Conservation (phyloP, 768 basidiomycete species). For the Guyanaporus albipodus region DNA sequence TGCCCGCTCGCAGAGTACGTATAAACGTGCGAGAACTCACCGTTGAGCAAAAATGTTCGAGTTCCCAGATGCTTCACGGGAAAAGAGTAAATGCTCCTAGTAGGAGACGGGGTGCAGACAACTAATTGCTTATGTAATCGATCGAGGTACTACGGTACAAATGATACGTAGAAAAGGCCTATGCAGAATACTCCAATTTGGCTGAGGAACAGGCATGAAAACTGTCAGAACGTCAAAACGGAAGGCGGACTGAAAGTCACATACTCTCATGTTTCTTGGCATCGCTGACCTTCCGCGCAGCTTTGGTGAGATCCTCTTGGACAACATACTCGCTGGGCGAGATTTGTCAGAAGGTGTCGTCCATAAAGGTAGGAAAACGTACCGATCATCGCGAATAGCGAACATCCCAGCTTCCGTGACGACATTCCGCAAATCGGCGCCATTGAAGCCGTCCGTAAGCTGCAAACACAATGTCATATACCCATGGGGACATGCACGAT, state of each 20-base stretch:
- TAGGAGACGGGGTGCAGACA: background rate
- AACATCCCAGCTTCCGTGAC: slow-evolving; percentile 98
- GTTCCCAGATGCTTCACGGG: background rate
- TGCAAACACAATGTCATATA: slow-evolving; percentile 23
- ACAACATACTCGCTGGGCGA: slow-evolving; percentile 82
- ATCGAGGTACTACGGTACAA: slow-evolving; percentile 19
- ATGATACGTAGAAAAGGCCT: slow-evolving; percentile 23
- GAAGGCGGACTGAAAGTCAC: slow-evolving; percentile 26
- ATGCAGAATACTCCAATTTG: slow-evolving; percentile 44
- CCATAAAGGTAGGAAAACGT: slow-evolving; percentile 17
- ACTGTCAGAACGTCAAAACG: background rate
- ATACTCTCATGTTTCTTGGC: slow-evolving; percentile 97
- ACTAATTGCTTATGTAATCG: slow-evolving; percentile 14
- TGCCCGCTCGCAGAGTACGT: slow-evolving; percentile 1
- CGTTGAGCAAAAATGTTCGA: background rate
- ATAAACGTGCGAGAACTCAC: slow-evolving; percentile 10
- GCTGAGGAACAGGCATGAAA: slow-evolving; percentile 19
- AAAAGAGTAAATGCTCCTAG: no score
- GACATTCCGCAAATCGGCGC: slow-evolving; percentile 93
- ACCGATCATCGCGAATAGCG: slow-evolving; percentile 94
- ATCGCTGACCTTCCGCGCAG: slow-evolving; percentile 90
- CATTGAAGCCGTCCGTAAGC: slow-evolving; percentile 92
- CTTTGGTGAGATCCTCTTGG: slow-evolving; percentile 96
- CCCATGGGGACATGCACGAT: background rate
- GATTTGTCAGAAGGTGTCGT: background rate